Base-by-base conservation (phyloP, 768 basidiomycete species). In the Pleurotus sapidus region DNA sequence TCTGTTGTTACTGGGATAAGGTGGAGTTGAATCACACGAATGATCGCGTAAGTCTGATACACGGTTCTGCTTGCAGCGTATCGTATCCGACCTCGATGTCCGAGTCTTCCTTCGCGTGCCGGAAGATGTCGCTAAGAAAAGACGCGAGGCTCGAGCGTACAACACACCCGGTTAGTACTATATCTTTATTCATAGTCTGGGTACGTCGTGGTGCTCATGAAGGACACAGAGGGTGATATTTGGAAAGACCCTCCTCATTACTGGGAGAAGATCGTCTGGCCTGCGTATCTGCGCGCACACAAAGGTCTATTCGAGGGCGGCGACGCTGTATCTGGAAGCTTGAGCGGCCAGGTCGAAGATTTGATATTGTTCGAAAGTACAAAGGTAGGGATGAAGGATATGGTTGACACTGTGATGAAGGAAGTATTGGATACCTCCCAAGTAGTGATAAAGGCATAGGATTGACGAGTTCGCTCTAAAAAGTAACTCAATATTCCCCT, bases 1-100 rank as follows among this genome's bases (percentile, higher is more conserved):
- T 14, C 23, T 50, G 49, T 18, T 50, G 49, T 50, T 50, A 50
- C 38, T 50, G 49, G 49, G 49, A 50, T n/a, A 37, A 50, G 9
- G 49, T 50, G 7, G 7, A 24, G n/a, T 15, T n/a, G 6, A 14
- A 6, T 14, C 46, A 14, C 46, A 5, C 24, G 17, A 15, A 27
- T 20, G 20, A 20, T 20, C 20, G 20, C 20, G 20, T 3, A 20
- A 20, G 20, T 20, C 20, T 20, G 20, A 20, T 20, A 3, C 20
- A 20, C 3, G 20, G 20, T 20, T 20, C 45, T 8, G 8, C 34
- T 30, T 3, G 3, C 20, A 50, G 49, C 49, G 49, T 17, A 38
- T 50, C 15, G 49, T 50, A 17, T 34, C 49, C 5, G 30, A 50
- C 12, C 49, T 50, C 25, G 49, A 50, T 17, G 49, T 50, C 17